Evolutionary conservation across 2,329 filamentous ascomycete genomes (phyloP).

Genomic region (Aspergillus japonicus): DNA sequence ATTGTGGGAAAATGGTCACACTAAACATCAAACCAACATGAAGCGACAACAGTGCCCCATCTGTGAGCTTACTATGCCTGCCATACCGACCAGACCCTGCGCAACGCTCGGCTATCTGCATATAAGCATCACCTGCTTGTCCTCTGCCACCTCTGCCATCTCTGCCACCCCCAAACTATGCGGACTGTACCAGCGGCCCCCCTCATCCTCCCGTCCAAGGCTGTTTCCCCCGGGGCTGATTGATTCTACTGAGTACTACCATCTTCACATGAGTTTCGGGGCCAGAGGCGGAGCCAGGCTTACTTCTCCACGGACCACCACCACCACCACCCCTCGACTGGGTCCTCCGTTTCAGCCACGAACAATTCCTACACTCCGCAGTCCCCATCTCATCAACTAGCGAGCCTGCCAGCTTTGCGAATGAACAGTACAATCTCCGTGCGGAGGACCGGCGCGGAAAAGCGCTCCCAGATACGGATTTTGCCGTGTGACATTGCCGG

Average conservation of each 20-base stretch:
- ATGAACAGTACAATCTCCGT: background rate
- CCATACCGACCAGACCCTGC: background rate
- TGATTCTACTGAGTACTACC: background rate
- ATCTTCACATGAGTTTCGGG: background rate
- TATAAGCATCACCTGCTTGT: background rate
- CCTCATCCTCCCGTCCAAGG: background rate
- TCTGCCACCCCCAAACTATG: background rate
- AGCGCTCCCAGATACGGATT: background rate
- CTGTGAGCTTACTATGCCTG: background rate
- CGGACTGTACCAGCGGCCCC: background rate
- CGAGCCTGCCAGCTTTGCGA: too few relatives aligned
- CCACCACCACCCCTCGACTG: too few relatives aligned
- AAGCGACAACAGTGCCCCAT: background rate
- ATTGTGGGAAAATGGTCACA: too few relatives aligned
- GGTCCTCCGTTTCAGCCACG: background rate
- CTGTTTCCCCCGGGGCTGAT: background rate
- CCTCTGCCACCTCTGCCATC: background rate
- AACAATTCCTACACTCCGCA: background rate
- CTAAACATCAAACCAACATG: background rate
- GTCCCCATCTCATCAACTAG: too few relatives aligned
- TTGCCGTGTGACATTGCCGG: background rate
- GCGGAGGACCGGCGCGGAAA: background rate
- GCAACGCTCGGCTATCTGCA: background rate
- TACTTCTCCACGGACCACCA: too few relatives aligned
- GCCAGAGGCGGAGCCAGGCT: background rate